Percentiles rank a stretch among this genome's conserved stretches.
phyloP scores from a whole-genome alignment of 495 filamentous ascomycete genomes.

The Podospora pseudocomata region DNA sequence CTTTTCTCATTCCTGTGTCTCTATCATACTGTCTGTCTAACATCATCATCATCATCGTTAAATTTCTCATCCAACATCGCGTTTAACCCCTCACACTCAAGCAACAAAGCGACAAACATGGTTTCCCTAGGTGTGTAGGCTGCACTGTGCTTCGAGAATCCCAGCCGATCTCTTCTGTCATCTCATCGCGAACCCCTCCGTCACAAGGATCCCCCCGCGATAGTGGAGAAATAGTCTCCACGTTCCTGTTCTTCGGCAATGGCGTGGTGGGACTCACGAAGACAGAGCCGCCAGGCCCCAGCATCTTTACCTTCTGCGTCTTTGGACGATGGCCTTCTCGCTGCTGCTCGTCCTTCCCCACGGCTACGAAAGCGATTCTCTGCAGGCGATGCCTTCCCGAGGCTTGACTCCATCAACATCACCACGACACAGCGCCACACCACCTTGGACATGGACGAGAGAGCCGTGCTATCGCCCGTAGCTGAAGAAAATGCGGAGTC shows the following conservation, averaged over 20 bases:
- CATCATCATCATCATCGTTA: neutral
- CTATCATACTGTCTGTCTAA: neutral
- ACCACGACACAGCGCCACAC: neutral
- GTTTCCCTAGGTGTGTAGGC: neutral
- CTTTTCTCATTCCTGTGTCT: neutral
- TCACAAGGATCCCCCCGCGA: neutral
- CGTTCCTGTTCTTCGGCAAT: constrained; percentile 16
- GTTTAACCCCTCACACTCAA: neutral
- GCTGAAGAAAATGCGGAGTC: constrained; percentile 22
- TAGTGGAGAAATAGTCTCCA: constrained; percentile 10
- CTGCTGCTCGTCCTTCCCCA: neutral
- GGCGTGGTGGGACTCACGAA: constrained; percentile 31
- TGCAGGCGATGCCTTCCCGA: constrained; percentile 27
- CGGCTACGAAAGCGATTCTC: constrained; percentile 16
- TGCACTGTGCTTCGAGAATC: constrained; percentile 11
- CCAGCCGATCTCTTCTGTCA: neutral
- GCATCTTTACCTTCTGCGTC: constrained; percentile 3
- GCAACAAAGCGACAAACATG: neutral
- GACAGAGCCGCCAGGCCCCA: neutral
- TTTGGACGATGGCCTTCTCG: neutral
- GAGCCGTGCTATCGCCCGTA: constrained; percentile 25
- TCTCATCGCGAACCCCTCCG: constrained; percentile 12
- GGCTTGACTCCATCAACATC: constrained; percentile 13
- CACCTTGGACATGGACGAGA: constrained; percentile 27
- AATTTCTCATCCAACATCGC: neutral